A percentile compares a stretch with the other conserved stretches of the same genome.
Evolutionary conservation across 106 monocot genomes (phyloP).

Genomic region (Ottelia alismoides): DNA sequence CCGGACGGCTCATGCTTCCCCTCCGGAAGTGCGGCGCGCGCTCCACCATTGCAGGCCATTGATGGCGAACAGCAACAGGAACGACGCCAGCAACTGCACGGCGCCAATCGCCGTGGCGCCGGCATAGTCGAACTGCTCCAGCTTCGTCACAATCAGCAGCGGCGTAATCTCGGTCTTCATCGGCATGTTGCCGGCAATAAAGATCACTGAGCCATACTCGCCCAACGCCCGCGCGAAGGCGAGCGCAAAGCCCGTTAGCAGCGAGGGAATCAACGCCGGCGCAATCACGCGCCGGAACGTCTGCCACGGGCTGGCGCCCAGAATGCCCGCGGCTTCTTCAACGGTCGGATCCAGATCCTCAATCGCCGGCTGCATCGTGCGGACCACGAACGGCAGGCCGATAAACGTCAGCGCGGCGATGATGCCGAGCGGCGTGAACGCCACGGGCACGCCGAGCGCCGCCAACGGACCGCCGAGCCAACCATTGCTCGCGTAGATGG

Average conservation of each 20-base stretch:
- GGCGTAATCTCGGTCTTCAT: background rate
- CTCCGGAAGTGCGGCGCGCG: too few relatives aligned
- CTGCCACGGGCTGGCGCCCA: background rate
- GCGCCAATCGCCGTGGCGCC: too few relatives aligned
- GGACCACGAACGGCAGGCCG: too few relatives aligned
- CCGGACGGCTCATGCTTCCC: too few relatives aligned
- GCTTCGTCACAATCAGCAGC: too few relatives aligned
- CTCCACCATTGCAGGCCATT: too few relatives aligned
- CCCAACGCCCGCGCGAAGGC: background rate
- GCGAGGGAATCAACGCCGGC: too few relatives aligned
- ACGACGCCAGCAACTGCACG: too few relatives aligned
- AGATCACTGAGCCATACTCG: background rate
- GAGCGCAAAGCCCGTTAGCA: background rate
- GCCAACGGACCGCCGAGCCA: background rate
- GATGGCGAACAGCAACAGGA: too few relatives aligned
- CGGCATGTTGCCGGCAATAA: background rate
- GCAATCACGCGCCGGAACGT: background rate
- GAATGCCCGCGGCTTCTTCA: background rate
- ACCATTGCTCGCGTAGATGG: background rate
- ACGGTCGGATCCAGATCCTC: background rate
- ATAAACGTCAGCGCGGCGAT: too few relatives aligned
- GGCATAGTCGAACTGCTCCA: too few relatives aligned
- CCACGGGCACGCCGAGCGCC: background rate
- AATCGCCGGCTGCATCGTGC: background rate
- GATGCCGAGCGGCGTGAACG: background rate